These are phyloP conservation scores for Cadophora luteo-olivacea DNA, from an alignment of 2,329 filamentous ascomycete species.

Conservation along the genomic window DNA sequence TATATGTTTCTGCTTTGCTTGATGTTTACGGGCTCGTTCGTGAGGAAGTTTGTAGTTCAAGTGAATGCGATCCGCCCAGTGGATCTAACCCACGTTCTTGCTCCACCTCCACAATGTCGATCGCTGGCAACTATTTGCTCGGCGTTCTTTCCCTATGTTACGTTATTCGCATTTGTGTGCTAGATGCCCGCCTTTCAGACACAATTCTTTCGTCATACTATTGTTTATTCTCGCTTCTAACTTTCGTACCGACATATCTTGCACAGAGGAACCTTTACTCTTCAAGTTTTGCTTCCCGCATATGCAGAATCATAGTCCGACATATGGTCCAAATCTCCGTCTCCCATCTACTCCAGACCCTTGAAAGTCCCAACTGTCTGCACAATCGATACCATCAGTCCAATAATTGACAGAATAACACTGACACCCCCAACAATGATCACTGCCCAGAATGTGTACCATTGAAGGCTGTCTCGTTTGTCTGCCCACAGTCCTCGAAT, in stretches of 20 bases:
- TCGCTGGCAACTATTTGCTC: not conserved
- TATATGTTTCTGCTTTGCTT: not conserved
- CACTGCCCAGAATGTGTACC: not conserved
- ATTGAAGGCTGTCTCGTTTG: slow-evolving; percentile 1
- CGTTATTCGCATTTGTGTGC: not conserved
- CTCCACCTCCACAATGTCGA: not conserved
- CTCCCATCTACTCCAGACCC: not conserved
- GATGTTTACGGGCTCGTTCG: too few species aligned
- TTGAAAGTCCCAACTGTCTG: slow-evolving; percentile 1
- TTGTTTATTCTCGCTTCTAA: not conserved
- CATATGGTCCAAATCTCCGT: not conserved
- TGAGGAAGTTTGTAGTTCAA: not conserved
- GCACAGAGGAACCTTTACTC: not conserved
- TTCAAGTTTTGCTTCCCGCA: not conserved
- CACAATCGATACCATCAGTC: not conserved
- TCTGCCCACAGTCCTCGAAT: slow-evolving; percentile 3
- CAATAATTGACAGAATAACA: not conserved
- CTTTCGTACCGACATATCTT: too few species aligned
- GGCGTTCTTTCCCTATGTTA: not conserved
- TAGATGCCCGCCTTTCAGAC: not conserved
- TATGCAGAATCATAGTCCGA: not conserved
- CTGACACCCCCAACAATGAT: not conserved
- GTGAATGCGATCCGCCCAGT: not conserved
- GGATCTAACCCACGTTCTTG: not conserved
- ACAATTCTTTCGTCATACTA: not conserved